phyloP scores from a whole-genome alignment of 495 filamentous ascomycete species.

The Tuber aestivum region DNA sequence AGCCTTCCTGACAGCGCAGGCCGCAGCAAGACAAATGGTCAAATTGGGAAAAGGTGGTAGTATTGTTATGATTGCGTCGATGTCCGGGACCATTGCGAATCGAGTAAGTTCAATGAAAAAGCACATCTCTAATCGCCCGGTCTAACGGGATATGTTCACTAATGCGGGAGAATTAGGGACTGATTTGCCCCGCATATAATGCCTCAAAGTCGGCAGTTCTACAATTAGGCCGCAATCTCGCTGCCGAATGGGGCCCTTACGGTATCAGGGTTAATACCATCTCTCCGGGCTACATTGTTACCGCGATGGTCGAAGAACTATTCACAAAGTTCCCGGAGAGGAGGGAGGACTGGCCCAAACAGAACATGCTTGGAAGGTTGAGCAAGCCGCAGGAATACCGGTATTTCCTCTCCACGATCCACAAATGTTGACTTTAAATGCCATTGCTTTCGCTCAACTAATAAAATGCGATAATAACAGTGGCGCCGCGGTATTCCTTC shows the following conservation, averaged over 20 bases:
- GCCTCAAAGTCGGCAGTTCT: constrained; percentile 82
- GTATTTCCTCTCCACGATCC: constrained; percentile 28
- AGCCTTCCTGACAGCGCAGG: constrained; percentile 67
- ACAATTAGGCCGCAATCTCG: constrained; percentile 80
- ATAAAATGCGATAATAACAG: constrained; percentile 23
- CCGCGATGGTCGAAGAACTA: constrained; percentile 77
- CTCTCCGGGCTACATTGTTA: constrained; percentile 91
- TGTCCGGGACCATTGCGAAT: constrained; percentile 78
- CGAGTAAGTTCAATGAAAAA: constrained; percentile 42
- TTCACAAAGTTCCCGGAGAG: constrained; percentile 73
- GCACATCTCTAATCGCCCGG: neutral
- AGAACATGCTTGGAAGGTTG: constrained; percentile 82
- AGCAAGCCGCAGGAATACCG: constrained; percentile 75
- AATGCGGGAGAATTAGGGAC: constrained; percentile 48
- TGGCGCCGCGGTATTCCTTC: constrained; percentile 72
- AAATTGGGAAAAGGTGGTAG: constrained; percentile 46
- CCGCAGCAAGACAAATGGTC: constrained; percentile 70
- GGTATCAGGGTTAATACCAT: constrained; percentile 93
- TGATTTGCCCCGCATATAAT: constrained; percentile 78
- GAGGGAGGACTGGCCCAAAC: constrained; percentile 67
- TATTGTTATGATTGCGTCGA: constrained; percentile 67
- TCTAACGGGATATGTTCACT: neutral
- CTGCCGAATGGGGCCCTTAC: constrained; percentile 75
- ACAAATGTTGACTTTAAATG: constrained; percentile 23
- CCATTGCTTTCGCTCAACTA: constrained; percentile 12